phyloP scores from a whole-genome alignment of 2,329 filamentous ascomycete genomes.

The Phymatotrichopsis omnivora region DNA sequence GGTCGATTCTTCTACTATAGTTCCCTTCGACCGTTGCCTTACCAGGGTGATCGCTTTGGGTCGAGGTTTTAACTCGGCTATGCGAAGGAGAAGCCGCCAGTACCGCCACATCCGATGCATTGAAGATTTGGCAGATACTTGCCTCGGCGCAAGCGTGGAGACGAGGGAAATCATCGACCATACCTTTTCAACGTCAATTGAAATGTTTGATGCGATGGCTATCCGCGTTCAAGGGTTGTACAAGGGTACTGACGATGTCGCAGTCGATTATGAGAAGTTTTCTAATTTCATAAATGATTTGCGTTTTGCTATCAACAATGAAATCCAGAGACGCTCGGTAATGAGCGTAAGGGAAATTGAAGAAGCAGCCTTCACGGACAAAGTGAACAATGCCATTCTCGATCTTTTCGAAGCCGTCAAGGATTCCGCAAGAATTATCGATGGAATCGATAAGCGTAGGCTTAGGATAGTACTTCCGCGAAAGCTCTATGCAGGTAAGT shows the following conservation, averaged over 20 bases:
- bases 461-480: conserved; percentile 20
- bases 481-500: conserved; percentile 19
- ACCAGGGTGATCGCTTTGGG: conserved; percentile 17
- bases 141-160: not conserved
- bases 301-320: conserved; percentile 2
- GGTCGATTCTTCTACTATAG: conserved; percentile 14
- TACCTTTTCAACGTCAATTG: conserved; percentile 8
- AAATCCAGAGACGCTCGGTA: conserved; percentile 10
- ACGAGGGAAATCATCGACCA: conserved; percentile 1
- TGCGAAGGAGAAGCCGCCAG: conserved; percentile 21
- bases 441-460: conserved; percentile 18
- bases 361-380: conserved; percentile 24
- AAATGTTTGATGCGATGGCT: conserved; percentile 16
- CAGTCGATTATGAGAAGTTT: conserved; percentile 20
- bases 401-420: conserved; percentile 23
- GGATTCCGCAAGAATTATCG: conserved; percentile 17
- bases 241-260: conserved; percentile 9
- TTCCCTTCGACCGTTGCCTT: conserved; percentile 16
- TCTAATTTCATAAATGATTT: conserved; percentile 11
- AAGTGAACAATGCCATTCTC: conserved; percentile 21
- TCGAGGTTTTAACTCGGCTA: conserved; percentile 24
- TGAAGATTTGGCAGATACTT: conserved; percentile 11
- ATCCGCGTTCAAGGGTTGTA: conserved; percentile 20
- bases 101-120: conserved; percentile 13
- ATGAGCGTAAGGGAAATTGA: conserved; percentile 16